Base-by-base conservation (phyloP, 2,329 filamentous ascomycete species). In the Calonectria pseudoreteaudii region DNA sequence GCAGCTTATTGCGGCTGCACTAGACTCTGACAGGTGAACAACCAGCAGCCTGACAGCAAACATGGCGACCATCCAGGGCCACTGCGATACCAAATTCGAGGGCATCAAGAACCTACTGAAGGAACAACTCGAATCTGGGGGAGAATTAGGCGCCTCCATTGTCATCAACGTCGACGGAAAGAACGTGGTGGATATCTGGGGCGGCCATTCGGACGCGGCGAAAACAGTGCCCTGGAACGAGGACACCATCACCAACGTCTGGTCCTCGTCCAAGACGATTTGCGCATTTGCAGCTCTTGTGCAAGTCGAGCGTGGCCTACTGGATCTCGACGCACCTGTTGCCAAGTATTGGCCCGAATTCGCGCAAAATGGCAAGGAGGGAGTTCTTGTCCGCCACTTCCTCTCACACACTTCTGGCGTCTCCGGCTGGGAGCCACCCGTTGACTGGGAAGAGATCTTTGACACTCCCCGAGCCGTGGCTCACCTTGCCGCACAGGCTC, bases 291-390 rank as follows among this genome's bases (percentile, higher is more conserved):
- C 86, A 0, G 80, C 81, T 1, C 77, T 86, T 28, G 77, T 87
- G 28, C 84, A 87, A 9, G 81, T 86, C 38, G 83, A 86, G 58
- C 83, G 85, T 5, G 85, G 85, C 4, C 73, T 83, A 0, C 70
- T 88, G 0, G 79, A 83, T 68, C 76, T 82, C 1, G 73, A 85
- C 56, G 85, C 82, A 16, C 83, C 83, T 2, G 85, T 88, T 1
- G 74, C 83, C 2, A 80, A 82, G 49, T 85, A 88, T 80, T 88
- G 87, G 87, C 87, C 87, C 1, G 87, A 88, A 56, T 88, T 88
- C 69, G 85, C 80, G 0, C 81, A 74, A 16, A 85, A 86, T 26
- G 86, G 85, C 47, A 87, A 88, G 62, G 79, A 85, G 49, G 75
- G 83, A 18, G 77, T 87, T 53, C 74, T 82, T 14, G 83, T 88